phyloP scores from a whole-genome alignment of 2,329 filamentous ascomycete species.

The Colletotrichum salicis region DNA sequence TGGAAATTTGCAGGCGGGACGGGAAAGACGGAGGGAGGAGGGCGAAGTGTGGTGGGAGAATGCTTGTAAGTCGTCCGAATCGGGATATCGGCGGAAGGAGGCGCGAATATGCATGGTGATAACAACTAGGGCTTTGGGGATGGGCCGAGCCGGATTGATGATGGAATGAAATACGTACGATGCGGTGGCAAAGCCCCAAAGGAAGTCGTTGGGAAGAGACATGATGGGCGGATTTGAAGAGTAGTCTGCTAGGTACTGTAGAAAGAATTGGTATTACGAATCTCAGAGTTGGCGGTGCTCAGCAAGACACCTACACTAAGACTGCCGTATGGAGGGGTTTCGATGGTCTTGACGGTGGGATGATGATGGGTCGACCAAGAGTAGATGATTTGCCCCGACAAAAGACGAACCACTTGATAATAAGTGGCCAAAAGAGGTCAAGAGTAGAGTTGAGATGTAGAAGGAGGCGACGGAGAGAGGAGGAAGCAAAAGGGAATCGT shows the following conservation, averaged over 20 bases:
- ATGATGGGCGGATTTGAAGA: slow-evolving; percentile 47
- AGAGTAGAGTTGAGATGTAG: slow-evolving; percentile 1
- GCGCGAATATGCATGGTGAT: slow-evolving; percentile 20
- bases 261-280: neutral
- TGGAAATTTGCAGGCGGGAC: slow-evolving; percentile 12
- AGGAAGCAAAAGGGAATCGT: slow-evolving; percentile 8
- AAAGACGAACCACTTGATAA: slow-evolving; percentile 12
- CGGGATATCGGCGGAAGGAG: slow-evolving; percentile 20
- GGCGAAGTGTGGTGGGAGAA: slow-evolving; percentile 13
- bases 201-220: slow-evolving; percentile 75
- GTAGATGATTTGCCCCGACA: neutral
- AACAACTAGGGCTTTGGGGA: slow-evolving; percentile 1
- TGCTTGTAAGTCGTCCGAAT: slow-evolving; percentile 29
- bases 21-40: slow-evolving; percentile 27
- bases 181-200: slow-evolving; percentile 85
- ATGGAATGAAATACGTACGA: slow-evolving; percentile 59
- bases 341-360: neutral
- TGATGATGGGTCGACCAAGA: neutral
- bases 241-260: neutral
- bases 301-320: neutral
- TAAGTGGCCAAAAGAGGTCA: neutral
- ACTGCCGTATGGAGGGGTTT: neutral
- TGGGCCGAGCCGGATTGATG: slow-evolving; percentile 3
- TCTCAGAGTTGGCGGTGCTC: neutral
- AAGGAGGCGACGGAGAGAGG: slow-evolving; percentile 10